These are phyloP conservation scores for Curvularia spicifera DNA, from an alignment of 2,329 filamentous ascomycete genomes.

Conservation along the genomic window DNA sequence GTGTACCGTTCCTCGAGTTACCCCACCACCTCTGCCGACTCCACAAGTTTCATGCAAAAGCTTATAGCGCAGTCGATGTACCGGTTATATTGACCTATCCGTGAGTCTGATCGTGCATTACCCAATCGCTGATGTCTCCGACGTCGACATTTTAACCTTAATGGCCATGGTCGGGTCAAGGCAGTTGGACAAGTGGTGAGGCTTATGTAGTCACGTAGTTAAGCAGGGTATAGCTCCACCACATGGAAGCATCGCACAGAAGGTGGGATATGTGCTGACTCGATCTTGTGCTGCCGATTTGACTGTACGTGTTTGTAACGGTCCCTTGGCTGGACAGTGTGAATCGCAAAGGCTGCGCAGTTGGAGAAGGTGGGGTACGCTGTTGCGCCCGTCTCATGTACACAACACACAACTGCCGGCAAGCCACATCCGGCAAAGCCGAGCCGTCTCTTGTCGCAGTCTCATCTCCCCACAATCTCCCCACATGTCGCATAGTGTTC, in stretches of 20 bases:
- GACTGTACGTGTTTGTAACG: not conserved
- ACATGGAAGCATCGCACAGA: not conserved
- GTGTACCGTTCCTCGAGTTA: constrained; percentile 6
- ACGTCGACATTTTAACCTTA: constrained; percentile 1
- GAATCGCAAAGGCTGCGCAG: not conserved
- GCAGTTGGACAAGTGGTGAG: not conserved
- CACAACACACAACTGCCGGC: not conserved
- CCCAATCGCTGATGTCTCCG: constrained; percentile 10
- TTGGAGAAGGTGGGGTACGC: not conserved
- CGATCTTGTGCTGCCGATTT: not conserved
- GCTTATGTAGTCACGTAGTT: constrained; percentile 22
- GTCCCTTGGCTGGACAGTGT: not conserved
- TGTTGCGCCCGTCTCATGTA: too few relatives aligned
- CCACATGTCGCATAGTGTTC: not conserved
- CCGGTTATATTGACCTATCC: constrained; percentile 5
- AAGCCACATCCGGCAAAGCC: not conserved
- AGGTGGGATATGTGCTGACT: not conserved
- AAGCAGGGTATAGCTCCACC: constrained; percentile 32
- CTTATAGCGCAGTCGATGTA: not conserved
- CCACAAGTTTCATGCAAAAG: constrained; percentile 17
- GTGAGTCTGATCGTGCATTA: not conserved
- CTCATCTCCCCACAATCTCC: not conserved
- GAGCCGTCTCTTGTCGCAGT: not conserved
- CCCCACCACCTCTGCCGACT: constrained; percentile 18
- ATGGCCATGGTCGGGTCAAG: not conserved